Base-by-base conservation (phyloP, 306 rosid genomes). In the Pueraria montana region DNA sequence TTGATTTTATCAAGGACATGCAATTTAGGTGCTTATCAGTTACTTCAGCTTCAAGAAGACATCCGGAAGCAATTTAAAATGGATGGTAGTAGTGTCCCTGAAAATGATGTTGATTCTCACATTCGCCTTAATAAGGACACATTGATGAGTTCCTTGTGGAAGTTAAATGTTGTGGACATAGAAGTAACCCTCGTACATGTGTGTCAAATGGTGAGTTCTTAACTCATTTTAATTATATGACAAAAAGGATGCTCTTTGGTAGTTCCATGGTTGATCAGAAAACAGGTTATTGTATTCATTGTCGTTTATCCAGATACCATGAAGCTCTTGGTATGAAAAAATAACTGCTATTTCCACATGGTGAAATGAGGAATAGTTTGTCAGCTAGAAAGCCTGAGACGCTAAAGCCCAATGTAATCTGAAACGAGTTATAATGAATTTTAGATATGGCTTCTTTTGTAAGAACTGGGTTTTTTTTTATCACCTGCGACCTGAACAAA, bases 151-250 rank as follows among this genome's bases (percentile, higher is more conserved):
- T 94, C 99, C 6, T 78, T 96, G 80, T 96, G 98, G 99, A 96
- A 92, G 87, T 82, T 96, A 84, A 96, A 96, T 83, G 98, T 94
- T 53, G 94, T 94, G 26, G 99, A 96, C 88, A 88, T 96, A 80
- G 99, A 96, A 94, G 88, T 91, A 69, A 96, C 99, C 20, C 94
- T 96, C 71, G 80, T 87, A 65, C 94, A 90, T 67, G 98, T 96
- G 84, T 96, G 97, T 79, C 99, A 96, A 84, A 89, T 92, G 97
- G 99, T 96, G 81, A 87, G 95, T 70, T 83, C 85, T 84, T 34
- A 70, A 61, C 45, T 11, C 27, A 24, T 46, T 63, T 34, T 63
- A 74, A 71, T 68, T 72, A 32, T 48, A 18, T 46, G 46, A 21
- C 36, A 32, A 24, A 12, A 59, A 23, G 1, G 36, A 4, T 59